Evolutionary conservation across 352 stramenopile genomes (phyloP).

Genomic region (Phytophthora fragariaefolia): DNA sequence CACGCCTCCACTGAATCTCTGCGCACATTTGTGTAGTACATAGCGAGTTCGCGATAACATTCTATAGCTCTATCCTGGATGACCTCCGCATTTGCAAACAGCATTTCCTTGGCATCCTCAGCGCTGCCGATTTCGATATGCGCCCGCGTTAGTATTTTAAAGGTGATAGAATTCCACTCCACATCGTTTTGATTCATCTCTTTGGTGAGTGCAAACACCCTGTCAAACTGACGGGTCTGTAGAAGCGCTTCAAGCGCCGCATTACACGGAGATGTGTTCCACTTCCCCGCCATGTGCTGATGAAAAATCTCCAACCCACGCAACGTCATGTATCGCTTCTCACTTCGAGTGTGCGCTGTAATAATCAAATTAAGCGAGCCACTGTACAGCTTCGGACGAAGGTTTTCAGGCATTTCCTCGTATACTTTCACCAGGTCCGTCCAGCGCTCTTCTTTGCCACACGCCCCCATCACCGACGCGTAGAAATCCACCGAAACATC

Average conservation of each 20-base stretch:
- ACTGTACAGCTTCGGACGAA: conserved; percentile 11
- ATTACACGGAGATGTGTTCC: conserved; percentile 55
- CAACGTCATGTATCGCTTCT: neutral
- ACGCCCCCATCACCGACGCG: conserved; percentile 15
- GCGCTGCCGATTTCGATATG: conserved; percentile 10
- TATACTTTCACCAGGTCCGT: conserved; percentile 17
- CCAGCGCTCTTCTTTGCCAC: conserved; percentile 16
- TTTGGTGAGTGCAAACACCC: conserved; percentile 43
- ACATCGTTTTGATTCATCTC: conserved; percentile 42
- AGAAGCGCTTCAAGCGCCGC: conserved; percentile 55
- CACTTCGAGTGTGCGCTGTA: conserved; percentile 11
- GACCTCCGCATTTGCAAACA: conserved; percentile 27
- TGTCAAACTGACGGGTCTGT: conserved; percentile 48
- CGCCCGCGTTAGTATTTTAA: conserved; percentile 12
- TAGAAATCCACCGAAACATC: conserved; percentile 13
- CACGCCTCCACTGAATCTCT: conserved; percentile 46
- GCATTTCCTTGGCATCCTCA: conserved; percentile 12
- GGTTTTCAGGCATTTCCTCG: conserved; percentile 5
- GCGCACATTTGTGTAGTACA: conserved; percentile 41
- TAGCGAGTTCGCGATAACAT: conserved; percentile 64
- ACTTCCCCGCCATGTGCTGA: conserved; percentile 33
- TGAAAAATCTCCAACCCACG: conserved; percentile 21
- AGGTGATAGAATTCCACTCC: conserved; percentile 8
- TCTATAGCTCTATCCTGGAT: conserved; percentile 41
- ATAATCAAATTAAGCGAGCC: conserved; percentile 11